Conservation (phyloP, 371 early-diverging fungal genomes). For the Actinomucor elegans region DNA sequence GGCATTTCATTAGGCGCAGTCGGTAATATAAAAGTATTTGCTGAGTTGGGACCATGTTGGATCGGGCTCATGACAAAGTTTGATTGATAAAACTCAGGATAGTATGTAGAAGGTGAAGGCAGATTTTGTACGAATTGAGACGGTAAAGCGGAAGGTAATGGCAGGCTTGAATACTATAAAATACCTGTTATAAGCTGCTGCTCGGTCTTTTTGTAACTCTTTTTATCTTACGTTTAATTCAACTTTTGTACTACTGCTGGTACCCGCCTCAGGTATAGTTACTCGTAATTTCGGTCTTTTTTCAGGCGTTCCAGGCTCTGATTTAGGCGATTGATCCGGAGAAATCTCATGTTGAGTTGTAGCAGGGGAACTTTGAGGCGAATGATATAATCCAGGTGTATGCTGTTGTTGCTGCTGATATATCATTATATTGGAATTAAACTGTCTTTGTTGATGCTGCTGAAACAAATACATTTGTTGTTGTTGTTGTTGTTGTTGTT, state of each 20-base stretch:
- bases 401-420: not conserved
- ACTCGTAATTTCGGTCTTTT: constrained; percentile 50
- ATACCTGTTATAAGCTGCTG: not conserved
- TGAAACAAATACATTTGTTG: constrained; percentile 4
- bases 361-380: constrained; percentile 8
- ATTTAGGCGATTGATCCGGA: constrained; percentile 23
- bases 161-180: constrained; percentile 4
- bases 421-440: not conserved
- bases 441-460: constrained; percentile 5
- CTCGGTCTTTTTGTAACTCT: too few species aligned
- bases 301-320: constrained; percentile 26
- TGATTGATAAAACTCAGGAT: constrained; percentile 72
- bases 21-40: constrained; percentile 15
- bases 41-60: constrained; percentile 12
- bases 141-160: constrained; percentile 46
- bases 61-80: constrained; percentile 33
- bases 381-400: constrained; percentile 18
- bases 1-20: too few species aligned
- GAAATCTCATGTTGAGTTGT: constrained; percentile 15
- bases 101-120: constrained; percentile 77
- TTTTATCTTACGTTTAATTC: not conserved
- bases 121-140: constrained; percentile 74
- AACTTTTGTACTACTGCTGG: constrained; percentile 7
- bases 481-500: constrained; percentile 5
- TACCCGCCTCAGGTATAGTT: constrained; percentile 33